phyloP scores from a whole-genome alignment of 176 grass and related monocot species.

The Dactylis glomerata region DNA sequence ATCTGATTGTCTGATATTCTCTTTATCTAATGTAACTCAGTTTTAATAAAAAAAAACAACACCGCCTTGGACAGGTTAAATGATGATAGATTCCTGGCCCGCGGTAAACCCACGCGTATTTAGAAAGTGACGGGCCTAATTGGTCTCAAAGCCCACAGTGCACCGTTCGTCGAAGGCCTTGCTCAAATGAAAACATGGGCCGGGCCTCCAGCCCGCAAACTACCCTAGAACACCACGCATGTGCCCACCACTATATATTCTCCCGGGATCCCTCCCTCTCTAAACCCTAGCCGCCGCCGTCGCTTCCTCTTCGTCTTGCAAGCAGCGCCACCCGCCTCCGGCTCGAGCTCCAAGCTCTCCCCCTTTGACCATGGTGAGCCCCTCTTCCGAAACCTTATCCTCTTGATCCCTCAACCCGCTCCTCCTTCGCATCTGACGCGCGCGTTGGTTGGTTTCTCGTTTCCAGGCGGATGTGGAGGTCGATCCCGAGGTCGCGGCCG shows the following conservation, averaged over 20 bases:
- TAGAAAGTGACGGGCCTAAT: neutral
- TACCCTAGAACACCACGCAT: neutral
- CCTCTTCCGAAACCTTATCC: neutral
- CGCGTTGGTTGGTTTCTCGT: neutral
- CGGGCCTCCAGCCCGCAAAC: neutral
- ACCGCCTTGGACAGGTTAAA: too few relatives aligned
- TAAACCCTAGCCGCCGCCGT: slow-evolving; percentile 41
- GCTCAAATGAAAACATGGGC: neutral
- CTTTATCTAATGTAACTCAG: too few relatives aligned
- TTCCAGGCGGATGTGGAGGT: slow-evolving; percentile 61
- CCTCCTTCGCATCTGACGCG: neutral
- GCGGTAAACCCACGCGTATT: too few relatives aligned
- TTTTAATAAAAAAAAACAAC: too few relatives aligned
- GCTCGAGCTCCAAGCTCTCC: neutral
- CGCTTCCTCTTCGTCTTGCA: neutral
- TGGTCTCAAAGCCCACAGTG: neutral
- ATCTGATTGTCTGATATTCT: too few relatives aligned
- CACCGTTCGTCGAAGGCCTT: neutral
- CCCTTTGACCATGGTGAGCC: slow-evolving; percentile 38
- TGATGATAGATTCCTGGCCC: too few relatives aligned
- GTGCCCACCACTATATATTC: slow-evolving; percentile 14
- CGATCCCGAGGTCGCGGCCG: slow-evolving; percentile 52
- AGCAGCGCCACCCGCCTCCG: slow-evolving; percentile 1
- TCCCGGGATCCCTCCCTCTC: neutral
- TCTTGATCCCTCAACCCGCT: neutral